Evolutionary conservation across 257 asterid genomes (phyloP).

Genomic region (Ilex asprella): DNA sequence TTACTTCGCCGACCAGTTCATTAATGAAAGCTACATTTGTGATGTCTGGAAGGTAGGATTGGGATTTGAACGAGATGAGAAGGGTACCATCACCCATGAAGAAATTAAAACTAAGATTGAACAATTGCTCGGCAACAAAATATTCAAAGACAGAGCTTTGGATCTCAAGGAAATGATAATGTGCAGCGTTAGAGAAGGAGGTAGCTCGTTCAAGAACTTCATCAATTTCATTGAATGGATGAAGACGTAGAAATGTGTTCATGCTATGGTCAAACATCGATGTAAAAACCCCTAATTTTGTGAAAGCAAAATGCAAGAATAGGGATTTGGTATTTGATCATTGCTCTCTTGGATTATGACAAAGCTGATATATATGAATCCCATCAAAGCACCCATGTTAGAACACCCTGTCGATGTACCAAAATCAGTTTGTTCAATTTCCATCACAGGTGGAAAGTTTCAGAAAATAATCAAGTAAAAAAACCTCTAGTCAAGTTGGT

Average conservation of each 20-base stretch:
- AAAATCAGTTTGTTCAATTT: no score
- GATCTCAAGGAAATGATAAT: slow-evolving; percentile 25
- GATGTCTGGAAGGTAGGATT: slow-evolving; percentile 44
- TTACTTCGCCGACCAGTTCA: slow-evolving; percentile 44
- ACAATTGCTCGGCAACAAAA: slow-evolving; percentile 16
- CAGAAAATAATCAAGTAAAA: no score
- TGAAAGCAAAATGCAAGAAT: no score
- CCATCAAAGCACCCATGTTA: no score
- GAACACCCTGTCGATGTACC: no score
- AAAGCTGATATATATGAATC: no score
- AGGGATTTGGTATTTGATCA: no score
- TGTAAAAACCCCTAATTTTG: no score
- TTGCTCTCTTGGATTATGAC: no score
- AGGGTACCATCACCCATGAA: slow-evolving; percentile 17
- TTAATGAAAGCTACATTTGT: slow-evolving; percentile 37
- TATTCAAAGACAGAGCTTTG: slow-evolving; percentile 19
- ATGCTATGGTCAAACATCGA: background rate
- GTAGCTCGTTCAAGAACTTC: slow-evolving; percentile 32
- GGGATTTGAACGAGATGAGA: slow-evolving; percentile 20
- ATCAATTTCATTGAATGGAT: slow-evolving; percentile 37
- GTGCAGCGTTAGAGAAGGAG: slow-evolving; percentile 21
- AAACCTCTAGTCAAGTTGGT: no score
- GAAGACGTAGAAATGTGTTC: slow-evolving; percentile 12
- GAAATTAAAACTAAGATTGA: slow-evolving; percentile 36
- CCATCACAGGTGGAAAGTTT: no score